These are phyloP conservation scores for Meredithiella fracta DNA, from an alignment of 2,329 filamentous ascomycete genomes.

Conservation along the genomic window DNA sequence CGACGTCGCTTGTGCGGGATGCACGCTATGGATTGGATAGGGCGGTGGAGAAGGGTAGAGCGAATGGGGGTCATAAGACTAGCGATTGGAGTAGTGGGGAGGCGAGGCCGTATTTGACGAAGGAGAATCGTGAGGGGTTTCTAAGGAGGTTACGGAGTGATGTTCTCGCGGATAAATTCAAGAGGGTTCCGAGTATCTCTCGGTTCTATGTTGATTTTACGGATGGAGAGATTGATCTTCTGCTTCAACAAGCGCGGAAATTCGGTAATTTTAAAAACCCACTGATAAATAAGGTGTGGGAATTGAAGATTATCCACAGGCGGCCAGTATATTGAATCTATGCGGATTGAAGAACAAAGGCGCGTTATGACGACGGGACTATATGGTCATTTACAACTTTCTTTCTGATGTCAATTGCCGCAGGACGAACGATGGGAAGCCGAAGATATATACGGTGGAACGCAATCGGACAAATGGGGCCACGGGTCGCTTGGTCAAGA, in stretches of 20 bases:
- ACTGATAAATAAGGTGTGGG: slow-evolving; percentile 12
- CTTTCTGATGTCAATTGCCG: slow-evolving; percentile 23
- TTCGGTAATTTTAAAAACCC: slow-evolving; percentile 8
- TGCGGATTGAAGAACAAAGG: slow-evolving; percentile 14
- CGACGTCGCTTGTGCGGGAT: no score
- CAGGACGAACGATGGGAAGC: slow-evolving; percentile 16
- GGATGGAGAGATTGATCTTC: slow-evolving; percentile 22
- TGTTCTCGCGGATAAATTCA: background rate
- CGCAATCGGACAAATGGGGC: slow-evolving; percentile 16
- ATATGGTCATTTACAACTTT: slow-evolving; percentile 23
- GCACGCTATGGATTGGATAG: no score
- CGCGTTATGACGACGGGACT: slow-evolving; percentile 17
- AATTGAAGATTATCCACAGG: slow-evolving; percentile 16
- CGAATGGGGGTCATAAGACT: no score
- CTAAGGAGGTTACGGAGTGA: background rate
- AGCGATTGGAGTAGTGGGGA: no score
- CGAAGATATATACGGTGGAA: slow-evolving; percentile 15
- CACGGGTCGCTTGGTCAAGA: slow-evolving; percentile 18
- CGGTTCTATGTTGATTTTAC: slow-evolving; percentile 30
- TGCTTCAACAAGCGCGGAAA: slow-evolving; percentile 12
- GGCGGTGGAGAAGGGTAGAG: no score
- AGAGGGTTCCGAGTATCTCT: background rate
- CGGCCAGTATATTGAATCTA: slow-evolving; percentile 9
- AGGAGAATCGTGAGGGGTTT: background rate
- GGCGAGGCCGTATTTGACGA: slow-evolving; percentile 6